Evolutionary conservation across 148 eudicot genomes (phyloP).

Genomic region (Nyssa sinensis): DNA sequence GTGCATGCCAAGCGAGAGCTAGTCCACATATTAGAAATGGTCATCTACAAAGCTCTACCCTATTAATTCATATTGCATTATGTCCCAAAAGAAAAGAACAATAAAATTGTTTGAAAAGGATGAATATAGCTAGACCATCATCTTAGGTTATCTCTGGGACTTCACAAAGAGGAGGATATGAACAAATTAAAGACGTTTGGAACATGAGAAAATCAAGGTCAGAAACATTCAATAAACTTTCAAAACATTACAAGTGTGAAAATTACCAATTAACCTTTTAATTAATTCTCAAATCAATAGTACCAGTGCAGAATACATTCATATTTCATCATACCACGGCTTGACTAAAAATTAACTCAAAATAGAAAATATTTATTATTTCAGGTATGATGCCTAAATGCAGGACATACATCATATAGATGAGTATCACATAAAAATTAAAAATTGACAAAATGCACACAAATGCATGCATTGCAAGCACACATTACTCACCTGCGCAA

Average conservation of each 20-base stretch:
- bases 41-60: too few species aligned
- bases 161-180: not conserved
- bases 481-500: conserved; percentile 50
- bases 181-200: too few species aligned
- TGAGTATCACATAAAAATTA: not conserved
- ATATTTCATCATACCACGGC: too few species aligned
- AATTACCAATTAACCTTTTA: not conserved
- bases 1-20: too few species aligned
- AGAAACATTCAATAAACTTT: not conserved
- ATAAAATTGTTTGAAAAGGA: not conserved
- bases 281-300: too few species aligned
- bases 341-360: not conserved
- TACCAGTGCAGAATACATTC: not conserved
- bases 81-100: too few species aligned
- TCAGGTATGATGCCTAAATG: not conserved
- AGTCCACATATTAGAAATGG: too few species aligned
- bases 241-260: not conserved
- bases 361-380: too few species aligned
- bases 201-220: not conserved
- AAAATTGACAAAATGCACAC: not conserved
- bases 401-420: not conserved
- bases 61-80: too few species aligned
- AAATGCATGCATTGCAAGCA: not conserved
- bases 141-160: not conserved
- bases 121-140: not conserved